A percentile compares a stretch with the other conserved stretches of the same genome.
phyloP scores from a whole-genome alignment of 306 rosid species.

The Coriaria nepalensis region DNA sequence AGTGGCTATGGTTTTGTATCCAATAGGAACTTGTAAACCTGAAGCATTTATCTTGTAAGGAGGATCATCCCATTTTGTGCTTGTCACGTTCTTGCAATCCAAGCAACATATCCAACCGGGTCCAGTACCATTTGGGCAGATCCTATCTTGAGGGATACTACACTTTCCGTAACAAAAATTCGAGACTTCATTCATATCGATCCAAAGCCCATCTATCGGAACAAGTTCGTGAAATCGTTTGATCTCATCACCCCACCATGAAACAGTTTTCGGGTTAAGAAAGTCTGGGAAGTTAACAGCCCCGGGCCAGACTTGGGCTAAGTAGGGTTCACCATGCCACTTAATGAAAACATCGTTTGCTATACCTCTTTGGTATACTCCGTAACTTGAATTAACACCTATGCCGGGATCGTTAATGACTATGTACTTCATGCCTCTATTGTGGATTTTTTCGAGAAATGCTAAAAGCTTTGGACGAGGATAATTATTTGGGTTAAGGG shows the following conservation, averaged over 20 bases:
- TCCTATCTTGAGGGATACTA: slow-evolving; percentile 50
- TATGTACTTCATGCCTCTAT: slow-evolving; percentile 76
- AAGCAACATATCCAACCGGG: slow-evolving; percentile 90
- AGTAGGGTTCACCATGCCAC: slow-evolving; percentile 67
- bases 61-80: slow-evolving; percentile 86
- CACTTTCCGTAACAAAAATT: slow-evolving; percentile 90
- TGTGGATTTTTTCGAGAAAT: slow-evolving; percentile 70
- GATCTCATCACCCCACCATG: slow-evolving; percentile 91
- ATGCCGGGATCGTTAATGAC: slow-evolving; percentile 91
- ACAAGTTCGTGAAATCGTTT: slow-evolving; percentile 85
- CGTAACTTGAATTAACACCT: slow-evolving; percentile 55
- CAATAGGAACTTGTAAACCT: slow-evolving; percentile 62
- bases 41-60: slow-evolving; percentile 95
- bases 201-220: slow-evolving; percentile 93
- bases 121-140: slow-evolving; percentile 57
- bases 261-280: slow-evolving; percentile 78
- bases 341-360: slow-evolving; percentile 79
- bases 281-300: slow-evolving; percentile 91
- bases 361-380: slow-evolving; percentile 63
- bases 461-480: slow-evolving; percentile 77
- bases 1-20: slow-evolving; percentile 87
- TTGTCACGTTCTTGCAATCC: slow-evolving; percentile 84
- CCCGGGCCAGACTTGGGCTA: slow-evolving; percentile 98
- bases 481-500: slow-evolving; percentile 52
- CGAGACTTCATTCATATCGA: slow-evolving; percentile 91